Evolutionary conservation across 2,329 filamentous ascomycete genomes (phyloP), one percentile per base, ranked within the genome.

Genomic region (Coleophoma cylindrospora): DNA sequence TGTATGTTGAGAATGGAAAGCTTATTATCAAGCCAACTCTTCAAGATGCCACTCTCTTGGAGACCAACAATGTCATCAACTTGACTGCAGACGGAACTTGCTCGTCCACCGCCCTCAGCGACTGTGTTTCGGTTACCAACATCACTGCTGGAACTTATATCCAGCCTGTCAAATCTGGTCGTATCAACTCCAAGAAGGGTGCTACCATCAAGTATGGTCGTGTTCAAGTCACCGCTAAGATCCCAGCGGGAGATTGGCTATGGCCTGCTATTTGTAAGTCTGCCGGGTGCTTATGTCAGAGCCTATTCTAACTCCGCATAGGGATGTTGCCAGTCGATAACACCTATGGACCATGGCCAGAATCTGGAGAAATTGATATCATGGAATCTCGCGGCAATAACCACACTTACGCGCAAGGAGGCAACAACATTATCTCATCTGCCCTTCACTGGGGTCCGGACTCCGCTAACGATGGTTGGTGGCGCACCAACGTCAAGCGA

Each of bases 311-410:
- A 27, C 27, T 27, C 7, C 2, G 27, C 27, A 10, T 27, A 27
- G 27, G 27, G 87, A 88, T 95, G 86, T 74, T 94, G 73, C 89
- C 89, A 1, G 81, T 81, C 43, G 74, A 84, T 40, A 75, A 83
- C 48, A 83, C 73, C 0, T 95, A 94, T 64, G 89, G 89, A 1
- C 61, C 76, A 1, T 95, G 89, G 89, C 89, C 89, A 1, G 70
- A 74, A 8, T 91, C 87, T 9, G 89, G 89, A 43, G 89, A 94
- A 68, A 94, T 95, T 47, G 89, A 95, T 65, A 88, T 95, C 49
- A 73, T 83, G 62, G 88, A 94, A 69, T 83, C 83, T 27, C 86
- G 89, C 50, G 89, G 89, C 52, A 95, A 95, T 74, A 89, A 92
- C 70, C 80, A 84, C 70, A 83, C 81, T 0, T 91, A 92, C 63